Evolutionary conservation across 345 rosid species (phyloP).

Genomic region (Populus ilicifolia): DNA sequence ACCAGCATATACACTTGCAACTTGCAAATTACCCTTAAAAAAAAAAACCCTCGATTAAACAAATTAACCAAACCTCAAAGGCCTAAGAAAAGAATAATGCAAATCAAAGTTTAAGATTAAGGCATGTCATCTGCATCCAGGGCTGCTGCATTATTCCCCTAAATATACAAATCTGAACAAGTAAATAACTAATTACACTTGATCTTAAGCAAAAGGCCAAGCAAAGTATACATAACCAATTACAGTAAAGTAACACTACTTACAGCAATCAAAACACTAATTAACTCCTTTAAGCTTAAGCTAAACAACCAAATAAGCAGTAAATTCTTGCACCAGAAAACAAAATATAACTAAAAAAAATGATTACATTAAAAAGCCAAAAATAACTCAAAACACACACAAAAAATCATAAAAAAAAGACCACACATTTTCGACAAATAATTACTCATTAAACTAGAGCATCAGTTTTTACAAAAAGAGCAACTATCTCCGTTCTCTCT

Average conservation of each 20-base stretch:
- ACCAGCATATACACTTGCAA: conserved; percentile 85
- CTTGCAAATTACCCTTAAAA: conserved; percentile 63
- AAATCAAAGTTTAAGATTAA: not conserved
- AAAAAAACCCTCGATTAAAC: not conserved
- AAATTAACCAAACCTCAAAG: not conserved
- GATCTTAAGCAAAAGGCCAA: not conserved
- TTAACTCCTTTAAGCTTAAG: not conserved
- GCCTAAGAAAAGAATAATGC: not conserved
- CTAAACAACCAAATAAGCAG: not conserved
- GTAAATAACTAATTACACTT: not conserved
- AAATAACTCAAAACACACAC: not conserved
- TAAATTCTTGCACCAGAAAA: not conserved
- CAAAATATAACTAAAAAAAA: not conserved
- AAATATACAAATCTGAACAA: not conserved
- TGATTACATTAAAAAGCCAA: not conserved
- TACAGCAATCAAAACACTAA: not conserved
- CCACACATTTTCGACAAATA: too few species aligned
- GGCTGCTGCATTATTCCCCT: not conserved
- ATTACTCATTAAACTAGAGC: too few species aligned
- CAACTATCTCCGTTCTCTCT: not conserved
- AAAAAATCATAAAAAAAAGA: not conserved
- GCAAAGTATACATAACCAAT: not conserved
- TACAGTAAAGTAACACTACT: not conserved
- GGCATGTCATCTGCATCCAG: not conserved
- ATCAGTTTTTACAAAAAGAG: not conserved